Percentiles rank a stretch among this genome's conserved stretches.
Conservation (phyloP, 176 grass and related monocot genomes). For the Oryza rufipogon region DNA sequence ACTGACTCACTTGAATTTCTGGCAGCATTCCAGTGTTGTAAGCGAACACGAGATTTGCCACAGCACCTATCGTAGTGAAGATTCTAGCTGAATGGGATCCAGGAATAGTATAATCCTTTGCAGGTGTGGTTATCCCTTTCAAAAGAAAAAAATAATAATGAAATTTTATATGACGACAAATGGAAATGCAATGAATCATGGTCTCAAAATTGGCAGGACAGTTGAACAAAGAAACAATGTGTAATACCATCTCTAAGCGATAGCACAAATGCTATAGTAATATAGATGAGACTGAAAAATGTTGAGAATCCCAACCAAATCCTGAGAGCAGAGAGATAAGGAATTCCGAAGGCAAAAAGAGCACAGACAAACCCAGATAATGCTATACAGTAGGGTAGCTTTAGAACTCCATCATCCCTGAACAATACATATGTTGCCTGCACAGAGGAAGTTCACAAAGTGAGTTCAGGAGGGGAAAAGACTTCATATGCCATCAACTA, state of each 20-base stretch:
- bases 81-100: slow-evolving; percentile 49
- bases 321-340: slow-evolving; percentile 87
- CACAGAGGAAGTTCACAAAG: slow-evolving; percentile 31
- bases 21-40: slow-evolving; percentile 98
- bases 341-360: slow-evolving; percentile 91
- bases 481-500: slow-evolving; percentile 7
- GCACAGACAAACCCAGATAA: slow-evolving; percentile 85
- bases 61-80: slow-evolving; percentile 82
- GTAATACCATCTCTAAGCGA: slow-evolving; percentile 80
- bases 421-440: slow-evolving; percentile 88
- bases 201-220: neutral
- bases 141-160: slow-evolving; percentile 20
- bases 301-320: slow-evolving; percentile 97
- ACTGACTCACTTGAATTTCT: slow-evolving; percentile 80
- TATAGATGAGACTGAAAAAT: slow-evolving; percentile 86
- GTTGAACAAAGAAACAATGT: slow-evolving; percentile 17
- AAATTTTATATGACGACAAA: slow-evolving; percentile 20
- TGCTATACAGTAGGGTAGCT: slow-evolving; percentile 94
- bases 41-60: slow-evolving; percentile 84
- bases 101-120: slow-evolving; percentile 83
- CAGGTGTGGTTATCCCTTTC: slow-evolving; percentile 52
- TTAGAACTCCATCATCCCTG: slow-evolving; percentile 70
- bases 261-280: slow-evolving; percentile 71
- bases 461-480: slow-evolving; percentile 16
- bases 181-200: slow-evolving; percentile 17